These are phyloP conservation scores for Hymenoscyphus fructigenus DNA, from an alignment of 2,329 filamentous ascomycete genomes.

Conservation along the genomic window DNA sequence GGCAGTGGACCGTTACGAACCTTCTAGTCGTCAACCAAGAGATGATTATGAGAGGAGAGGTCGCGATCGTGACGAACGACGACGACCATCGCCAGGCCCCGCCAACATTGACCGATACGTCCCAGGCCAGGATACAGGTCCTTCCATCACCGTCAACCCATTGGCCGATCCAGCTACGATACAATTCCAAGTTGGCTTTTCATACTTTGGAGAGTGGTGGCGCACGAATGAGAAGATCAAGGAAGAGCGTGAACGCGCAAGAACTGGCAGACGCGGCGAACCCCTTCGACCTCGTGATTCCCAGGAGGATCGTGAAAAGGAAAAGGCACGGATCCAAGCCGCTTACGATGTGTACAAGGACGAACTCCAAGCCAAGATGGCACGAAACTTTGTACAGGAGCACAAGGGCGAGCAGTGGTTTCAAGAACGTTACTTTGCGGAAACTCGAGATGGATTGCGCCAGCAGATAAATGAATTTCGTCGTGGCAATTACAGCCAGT, in stretches of 20 bases:
- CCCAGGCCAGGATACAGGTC: slow-evolving; percentile 63
- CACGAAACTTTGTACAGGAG: slow-evolving; percentile 81
- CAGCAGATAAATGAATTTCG: slow-evolving; percentile 77
- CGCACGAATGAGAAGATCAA: slow-evolving; percentile 78
- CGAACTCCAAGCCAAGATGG: slow-evolving; percentile 74
- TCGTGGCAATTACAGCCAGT: slow-evolving; percentile 75
- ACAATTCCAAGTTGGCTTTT: slow-evolving; percentile 80
- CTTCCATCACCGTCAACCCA: slow-evolving; percentile 60
- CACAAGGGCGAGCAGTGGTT: slow-evolving; percentile 99
- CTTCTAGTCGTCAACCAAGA: slow-evolving; percentile 56
- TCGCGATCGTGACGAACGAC: slow-evolving; percentile 56
- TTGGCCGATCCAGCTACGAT: slow-evolving; percentile 70
- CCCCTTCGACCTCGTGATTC: slow-evolving; percentile 62
- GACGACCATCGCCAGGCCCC: slow-evolving; percentile 57
- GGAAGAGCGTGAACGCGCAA: slow-evolving; percentile 72
- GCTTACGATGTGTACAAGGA: slow-evolving; percentile 68
- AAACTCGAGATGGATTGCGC: slow-evolving; percentile 74
- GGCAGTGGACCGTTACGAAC: slow-evolving; percentile 75
- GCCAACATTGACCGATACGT: slow-evolving; percentile 84
- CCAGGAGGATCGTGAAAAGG: slow-evolving; percentile 74
- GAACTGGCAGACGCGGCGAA: slow-evolving; percentile 67
- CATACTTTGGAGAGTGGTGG: slow-evolving; percentile 87
- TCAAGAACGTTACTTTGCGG: slow-evolving; percentile 86
- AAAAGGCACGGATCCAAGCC: slow-evolving; percentile 73
- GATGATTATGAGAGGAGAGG: slow-evolving; percentile 60